phyloP scores from a whole-genome alignment of 83 land plant genomes.

The Larix sibirica region DNA sequence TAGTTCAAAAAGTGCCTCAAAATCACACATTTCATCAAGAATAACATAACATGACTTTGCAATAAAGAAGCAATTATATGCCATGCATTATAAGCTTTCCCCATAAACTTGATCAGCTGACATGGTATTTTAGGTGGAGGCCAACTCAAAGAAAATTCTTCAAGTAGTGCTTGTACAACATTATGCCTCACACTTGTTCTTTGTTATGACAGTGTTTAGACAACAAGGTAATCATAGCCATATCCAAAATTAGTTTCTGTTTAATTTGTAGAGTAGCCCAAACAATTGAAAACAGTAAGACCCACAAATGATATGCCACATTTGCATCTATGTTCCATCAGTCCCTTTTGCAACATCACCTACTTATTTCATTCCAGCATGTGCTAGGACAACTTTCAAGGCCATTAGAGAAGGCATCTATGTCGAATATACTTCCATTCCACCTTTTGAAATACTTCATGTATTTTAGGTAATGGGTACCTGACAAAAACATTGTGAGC shows the following conservation, averaged over 20 bases:
- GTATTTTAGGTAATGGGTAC: no score
- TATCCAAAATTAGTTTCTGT: conserved; percentile 86
- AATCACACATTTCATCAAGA: conserved; percentile 83
- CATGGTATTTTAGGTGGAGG: conserved; percentile 98
- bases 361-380: conserved; percentile 54
- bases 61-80: conserved; percentile 61
- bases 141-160: conserved; percentile 93
- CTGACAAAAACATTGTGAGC: no score
- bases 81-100: conserved; percentile 99
- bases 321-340: conserved; percentile 87
- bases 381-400: conserved; percentile 55
- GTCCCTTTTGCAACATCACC: conserved; percentile 54
- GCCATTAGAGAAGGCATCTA: conserved; percentile 80
- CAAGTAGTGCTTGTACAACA: conserved; percentile 97
- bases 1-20: conserved; percentile 95
- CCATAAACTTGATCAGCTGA: conserved; percentile 96
- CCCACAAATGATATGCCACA: conserved; percentile 98
- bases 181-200: conserved; percentile 89
- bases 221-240: conserved; percentile 89
- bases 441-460: no score
- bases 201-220: conserved; percentile 88
- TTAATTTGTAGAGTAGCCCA: conserved; percentile 96
- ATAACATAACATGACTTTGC: conserved; percentile 94
- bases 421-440: conserved; percentile 66
- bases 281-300: conserved; percentile 95